A percentile compares a stretch with the other conserved stretches of the same genome.
phyloP scores from a whole-genome alignment of 2,329 filamentous ascomycete species.

The Aspergillus ustus region DNA sequence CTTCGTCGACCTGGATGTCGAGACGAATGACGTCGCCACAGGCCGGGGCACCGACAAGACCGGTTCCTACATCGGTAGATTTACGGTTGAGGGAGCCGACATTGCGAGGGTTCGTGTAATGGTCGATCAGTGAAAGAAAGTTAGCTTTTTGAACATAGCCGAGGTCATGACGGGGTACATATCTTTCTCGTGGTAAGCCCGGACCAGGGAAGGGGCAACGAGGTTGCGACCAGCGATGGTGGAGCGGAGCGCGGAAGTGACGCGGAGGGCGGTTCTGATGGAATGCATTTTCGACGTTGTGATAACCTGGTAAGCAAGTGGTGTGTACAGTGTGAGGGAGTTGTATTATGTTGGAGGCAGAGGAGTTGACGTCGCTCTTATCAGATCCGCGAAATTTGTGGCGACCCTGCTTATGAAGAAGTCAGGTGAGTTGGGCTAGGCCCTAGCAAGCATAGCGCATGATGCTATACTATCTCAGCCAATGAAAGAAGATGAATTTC shows the following conservation, averaged over 20 bases:
- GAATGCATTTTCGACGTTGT: constrained; percentile 14
- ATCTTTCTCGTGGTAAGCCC: constrained; percentile 68
- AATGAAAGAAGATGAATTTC: constrained; percentile 9
- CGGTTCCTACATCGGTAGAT: constrained; percentile 83
- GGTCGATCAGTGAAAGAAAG: constrained; percentile 66
- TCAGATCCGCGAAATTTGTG: constrained; percentile 19
- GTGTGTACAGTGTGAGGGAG: neutral
- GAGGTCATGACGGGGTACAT: constrained; percentile 39
- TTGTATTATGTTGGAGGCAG: constrained; percentile 11
- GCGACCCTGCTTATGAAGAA: constrained; percentile 17
- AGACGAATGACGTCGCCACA: constrained; percentile 95
- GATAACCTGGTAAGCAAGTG: neutral
- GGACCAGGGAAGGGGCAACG: constrained; percentile 16
- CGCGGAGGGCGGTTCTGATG: constrained; percentile 18
- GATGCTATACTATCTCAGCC: neutral
- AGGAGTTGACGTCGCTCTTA: constrained; percentile 19
- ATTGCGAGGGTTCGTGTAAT: constrained; percentile 73
- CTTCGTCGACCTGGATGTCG: constrained; percentile 88
- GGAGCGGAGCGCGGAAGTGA: constrained; percentile 13
- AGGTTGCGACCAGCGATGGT: constrained; percentile 15
- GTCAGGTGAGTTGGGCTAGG: constrained; percentile 11
- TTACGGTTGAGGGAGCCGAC: constrained; percentile 77
- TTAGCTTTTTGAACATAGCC: constrained; percentile 14
- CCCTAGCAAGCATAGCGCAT: constrained; percentile 5
- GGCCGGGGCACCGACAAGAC: constrained; percentile 86